Percentiles rank a stretch among this genome's conserved stretches.
Evolutionary conservation across 306 rosid species (phyloP).

Genomic region (Prinsepia uniflora): DNA sequence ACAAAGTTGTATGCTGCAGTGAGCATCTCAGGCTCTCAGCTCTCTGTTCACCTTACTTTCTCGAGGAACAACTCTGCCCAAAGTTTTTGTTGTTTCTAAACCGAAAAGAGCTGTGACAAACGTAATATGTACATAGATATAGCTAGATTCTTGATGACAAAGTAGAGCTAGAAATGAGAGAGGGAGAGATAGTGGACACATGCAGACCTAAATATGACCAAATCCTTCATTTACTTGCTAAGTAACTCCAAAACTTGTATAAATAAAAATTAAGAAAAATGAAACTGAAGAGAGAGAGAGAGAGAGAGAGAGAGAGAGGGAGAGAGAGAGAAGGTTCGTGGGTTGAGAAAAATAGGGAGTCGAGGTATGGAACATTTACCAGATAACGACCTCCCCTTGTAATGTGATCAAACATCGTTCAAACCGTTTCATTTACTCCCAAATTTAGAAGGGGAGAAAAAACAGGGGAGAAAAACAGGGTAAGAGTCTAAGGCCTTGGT

Average conservation of each 20-base stretch:
- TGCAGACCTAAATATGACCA: constrained; percentile 9
- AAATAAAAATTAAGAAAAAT: not conserved
- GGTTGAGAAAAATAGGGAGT: constrained; percentile 13
- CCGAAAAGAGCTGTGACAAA: not conserved
- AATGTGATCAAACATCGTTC: not conserved
- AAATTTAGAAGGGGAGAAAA: constrained; percentile 4
- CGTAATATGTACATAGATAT: not conserved
- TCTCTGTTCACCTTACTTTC: constrained; percentile 65
- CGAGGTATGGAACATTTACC: not conserved
- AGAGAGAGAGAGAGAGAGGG: not conserved
- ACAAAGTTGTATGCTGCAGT: constrained; percentile 55
- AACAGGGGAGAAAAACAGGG: constrained; percentile 6
- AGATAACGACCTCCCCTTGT: not conserved
- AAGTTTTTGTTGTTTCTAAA: constrained; percentile 46
- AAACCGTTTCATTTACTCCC: not conserved
- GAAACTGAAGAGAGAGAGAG: not conserved
- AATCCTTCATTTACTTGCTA: not conserved
- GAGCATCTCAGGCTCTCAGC: constrained; percentile 45
- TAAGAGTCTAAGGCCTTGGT: not conserved
- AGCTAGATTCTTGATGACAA: not conserved
- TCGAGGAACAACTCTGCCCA: constrained; percentile 55
- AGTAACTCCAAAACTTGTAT: not conserved
- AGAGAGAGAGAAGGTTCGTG: constrained; percentile 1
- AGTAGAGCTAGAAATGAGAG: not conserved
- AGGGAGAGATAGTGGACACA: not conserved